phyloP scores from a whole-genome alignment of 2,329 filamentous ascomycete species.

The Fusarium subtropicale region DNA sequence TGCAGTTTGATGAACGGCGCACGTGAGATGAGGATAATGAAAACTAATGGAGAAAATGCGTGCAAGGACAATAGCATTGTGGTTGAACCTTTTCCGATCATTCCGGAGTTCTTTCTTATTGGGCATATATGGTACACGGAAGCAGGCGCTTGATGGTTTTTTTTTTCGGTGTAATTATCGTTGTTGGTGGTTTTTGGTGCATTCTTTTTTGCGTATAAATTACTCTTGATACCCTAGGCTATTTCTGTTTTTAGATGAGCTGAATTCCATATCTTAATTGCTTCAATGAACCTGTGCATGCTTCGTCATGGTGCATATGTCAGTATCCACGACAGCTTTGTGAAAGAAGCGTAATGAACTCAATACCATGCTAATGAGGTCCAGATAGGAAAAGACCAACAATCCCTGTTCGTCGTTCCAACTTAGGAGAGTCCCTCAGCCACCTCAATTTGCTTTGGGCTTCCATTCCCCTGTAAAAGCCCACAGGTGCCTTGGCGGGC shows the following conservation, averaged over 20 bases:
- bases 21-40: conserved; percentile 41
- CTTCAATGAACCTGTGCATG: background rate
- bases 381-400: conserved; percentile 16
- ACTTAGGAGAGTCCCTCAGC: conserved; percentile 32
- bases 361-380: conserved; percentile 5
- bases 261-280: conserved; percentile 18
- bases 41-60: conserved; percentile 18
- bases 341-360: conserved; percentile 15
- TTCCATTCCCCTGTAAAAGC: conserved; percentile 23
- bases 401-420: conserved; percentile 27
- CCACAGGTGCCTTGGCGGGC: conserved; percentile 21
- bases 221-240: conserved; percentile 43
- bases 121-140: conserved; percentile 9
- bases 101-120: conserved; percentile 32
- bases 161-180: background rate
- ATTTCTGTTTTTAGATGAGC: conserved; percentile 29
- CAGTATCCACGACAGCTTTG: conserved; percentile 17
- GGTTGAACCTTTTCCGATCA: conserved; percentile 18
- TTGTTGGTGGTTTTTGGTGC: conserved; percentile 16
- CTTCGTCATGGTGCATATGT: conserved; percentile 17
- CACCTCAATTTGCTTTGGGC: conserved; percentile 40
- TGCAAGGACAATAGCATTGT: conserved; percentile 19
- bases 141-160: conserved; percentile 26
- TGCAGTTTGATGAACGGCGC: conserved; percentile 40
- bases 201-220: conserved; percentile 33